Evolutionary conservation across 2,329 filamentous ascomycete species (phyloP), one percentile per base, ranked within the genome.

Genomic region (Fusarium udum): DNA sequence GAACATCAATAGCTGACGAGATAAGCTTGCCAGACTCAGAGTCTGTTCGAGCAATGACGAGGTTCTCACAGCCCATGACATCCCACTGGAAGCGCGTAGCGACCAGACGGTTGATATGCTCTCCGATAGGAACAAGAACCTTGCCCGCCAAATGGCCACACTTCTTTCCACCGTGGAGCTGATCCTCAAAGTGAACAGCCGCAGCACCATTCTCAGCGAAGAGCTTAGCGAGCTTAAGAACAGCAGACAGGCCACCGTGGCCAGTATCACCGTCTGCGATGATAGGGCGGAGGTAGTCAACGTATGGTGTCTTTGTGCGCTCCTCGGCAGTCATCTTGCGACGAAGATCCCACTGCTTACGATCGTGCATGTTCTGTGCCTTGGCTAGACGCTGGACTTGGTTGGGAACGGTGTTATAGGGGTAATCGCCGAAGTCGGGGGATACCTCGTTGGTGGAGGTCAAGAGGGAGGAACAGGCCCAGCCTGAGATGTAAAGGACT

Each of bases 391-490:
- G 91, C 85, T 99, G 95, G 8, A 99, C 96, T 82, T 98, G 96
- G 84, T 98, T 98, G 14, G 96, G 96, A 9, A 99, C 96, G 0
- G 96, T 99, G 81, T 98, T 98, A 85, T 99, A 99, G 1, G 96
- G 96, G 82, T 99, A 99, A 83, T 99, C 96, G 78, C 96, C 96
- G 84, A 98, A 97, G 82, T 99, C 96, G 48, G 96, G 93, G 0
- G 95, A 98, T 34, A 99, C 96, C 82, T 99, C 96, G 84, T 99
- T 98, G 42, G 96, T 98, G 15, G 91, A 92, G 8, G 95, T 98
- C 51, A 99, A 87, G 26, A 97, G 90, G 1, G 95, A 95, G 0
- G 95, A 98, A 84, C 96, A 98, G 10, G 96, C 96, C 96, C 96
- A 99, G 71, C 96, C 96, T 2, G 95, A 98, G 72, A 99, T 88